Evolutionary conservation across 2,329 filamentous ascomycete genomes (phyloP).

Genomic region (Sphaceloma murrayae): DNA sequence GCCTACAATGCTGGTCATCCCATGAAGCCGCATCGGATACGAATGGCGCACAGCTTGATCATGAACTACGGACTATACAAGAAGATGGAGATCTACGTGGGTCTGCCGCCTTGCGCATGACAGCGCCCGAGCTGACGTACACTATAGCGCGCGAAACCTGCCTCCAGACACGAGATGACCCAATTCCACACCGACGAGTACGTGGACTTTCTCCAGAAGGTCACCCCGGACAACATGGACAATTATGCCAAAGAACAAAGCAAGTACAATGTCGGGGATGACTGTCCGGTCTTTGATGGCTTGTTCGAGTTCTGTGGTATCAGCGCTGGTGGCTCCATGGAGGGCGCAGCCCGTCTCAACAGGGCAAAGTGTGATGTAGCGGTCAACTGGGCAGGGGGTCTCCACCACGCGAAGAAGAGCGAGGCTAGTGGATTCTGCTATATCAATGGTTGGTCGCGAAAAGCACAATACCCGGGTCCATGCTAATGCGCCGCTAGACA

Average conservation of each 20-base stretch:
- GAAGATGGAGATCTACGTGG: constrained; percentile 62
- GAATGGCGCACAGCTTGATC: constrained; percentile 55
- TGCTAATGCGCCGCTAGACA: constrained; percentile 38
- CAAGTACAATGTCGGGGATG: constrained; percentile 58
- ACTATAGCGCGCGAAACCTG: constrained; percentile 28
- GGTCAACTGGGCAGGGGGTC: constrained; percentile 43
- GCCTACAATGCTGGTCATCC: constrained; percentile 73
- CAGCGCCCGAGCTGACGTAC: neutral
- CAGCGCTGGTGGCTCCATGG: constrained; percentile 60
- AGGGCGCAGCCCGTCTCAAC: constrained; percentile 58
- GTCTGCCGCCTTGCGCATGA: constrained; percentile 22
- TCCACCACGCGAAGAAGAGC: constrained; percentile 42
- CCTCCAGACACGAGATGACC: constrained; percentile 61
- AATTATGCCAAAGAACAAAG: constrained; percentile 82
- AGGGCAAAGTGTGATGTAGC: constrained; percentile 59
- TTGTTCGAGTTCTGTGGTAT: constrained; percentile 63
- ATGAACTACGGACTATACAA: constrained; percentile 68
- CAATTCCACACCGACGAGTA: constrained; percentile 66
- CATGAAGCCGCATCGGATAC: constrained; percentile 59
- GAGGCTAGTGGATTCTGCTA: constrained; percentile 42
- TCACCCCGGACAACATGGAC: constrained; percentile 98
- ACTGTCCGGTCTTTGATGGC: constrained; percentile 58
- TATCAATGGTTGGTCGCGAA: constrained; percentile 33
- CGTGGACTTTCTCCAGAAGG: constrained; percentile 66
- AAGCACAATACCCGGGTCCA: neutral